phyloP scores from a whole-genome alignment of 768 basidiomycete genomes.

The Naematelia encephala region DNA sequence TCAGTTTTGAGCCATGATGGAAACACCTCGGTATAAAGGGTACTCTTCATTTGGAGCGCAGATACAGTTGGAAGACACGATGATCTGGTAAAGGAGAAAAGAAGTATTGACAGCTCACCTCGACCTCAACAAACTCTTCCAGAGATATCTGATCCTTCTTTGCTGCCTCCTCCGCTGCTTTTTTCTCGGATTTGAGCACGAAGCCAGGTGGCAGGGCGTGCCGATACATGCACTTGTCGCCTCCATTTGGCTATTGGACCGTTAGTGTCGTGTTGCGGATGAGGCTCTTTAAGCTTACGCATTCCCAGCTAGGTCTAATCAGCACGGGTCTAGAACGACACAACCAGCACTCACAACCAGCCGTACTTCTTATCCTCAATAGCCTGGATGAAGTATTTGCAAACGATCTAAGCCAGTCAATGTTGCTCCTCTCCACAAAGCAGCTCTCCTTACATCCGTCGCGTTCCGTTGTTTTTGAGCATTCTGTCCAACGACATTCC shows the following conservation, averaged over 20 bases:
- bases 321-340: not conserved
- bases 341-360: slow-evolving; percentile 49
- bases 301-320: slow-evolving; percentile 47
- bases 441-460: slow-evolving; percentile 66
- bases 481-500: slow-evolving; percentile 66
- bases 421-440: not conserved
- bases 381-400: slow-evolving; percentile 94
- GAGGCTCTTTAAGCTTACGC: slow-evolving; percentile 36
- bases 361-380: slow-evolving; percentile 81
- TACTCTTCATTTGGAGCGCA: slow-evolving; percentile 15
- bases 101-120: slow-evolving; percentile 59
- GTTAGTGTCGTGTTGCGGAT: not conserved
- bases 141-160: slow-evolving; percentile 79
- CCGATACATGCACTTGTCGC: slow-evolving; percentile 80
- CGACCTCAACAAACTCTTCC: slow-evolving; percentile 96
- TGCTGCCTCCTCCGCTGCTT: slow-evolving; percentile 83
- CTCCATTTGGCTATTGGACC: slow-evolving; percentile 9
- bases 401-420: slow-evolving; percentile 69
- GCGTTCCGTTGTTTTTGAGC: slow-evolving; percentile 87
- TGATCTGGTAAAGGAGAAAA: no score
- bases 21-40: no score
- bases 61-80: no score
- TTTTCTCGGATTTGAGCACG: slow-evolving; percentile 88
- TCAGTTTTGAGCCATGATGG: not conserved
- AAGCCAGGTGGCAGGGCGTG: slow-evolving; percentile 96